Conservation (phyloP, 23 red algal genomes). For the Cyanidioschyzon merolae region DNA sequence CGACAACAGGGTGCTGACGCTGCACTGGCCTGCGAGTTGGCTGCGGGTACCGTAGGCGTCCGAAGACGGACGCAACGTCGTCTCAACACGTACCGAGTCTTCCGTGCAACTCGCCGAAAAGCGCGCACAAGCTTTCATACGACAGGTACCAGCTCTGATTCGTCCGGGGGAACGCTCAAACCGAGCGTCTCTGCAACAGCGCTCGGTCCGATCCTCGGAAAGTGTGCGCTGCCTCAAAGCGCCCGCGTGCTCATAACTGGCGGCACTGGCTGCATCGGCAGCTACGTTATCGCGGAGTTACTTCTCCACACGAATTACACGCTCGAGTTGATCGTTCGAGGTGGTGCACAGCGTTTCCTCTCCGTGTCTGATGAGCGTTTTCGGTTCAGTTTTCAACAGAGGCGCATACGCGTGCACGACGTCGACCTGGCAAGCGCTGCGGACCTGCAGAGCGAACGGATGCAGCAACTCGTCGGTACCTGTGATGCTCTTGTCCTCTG, state of each 20-base stretch:
- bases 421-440: background rate
- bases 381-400: background rate
- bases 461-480: background rate
- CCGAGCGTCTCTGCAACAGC: no score
- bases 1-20: no score
- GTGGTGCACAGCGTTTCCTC: background rate
- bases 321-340: background rate
- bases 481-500: constrained; percentile 10
- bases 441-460: background rate
- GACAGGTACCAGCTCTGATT: no score
- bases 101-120: no score
- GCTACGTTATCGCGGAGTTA: background rate
- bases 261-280: constrained; percentile 7
- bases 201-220: no score
- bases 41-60: no score
- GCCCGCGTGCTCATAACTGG: background rate
- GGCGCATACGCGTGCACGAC: background rate
- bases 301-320: background rate
- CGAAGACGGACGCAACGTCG: no score
- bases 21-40: no score
- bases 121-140: no score
- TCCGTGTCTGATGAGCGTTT: background rate
- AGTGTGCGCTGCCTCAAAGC: background rate
- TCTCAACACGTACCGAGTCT: no score
- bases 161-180: no score